A percentile compares a stretch with the other conserved stretches of the same genome.
Evolutionary conservation across 2,329 filamentous ascomycete species (phyloP).

Genomic region (Trichoderma oligosporum): DNA sequence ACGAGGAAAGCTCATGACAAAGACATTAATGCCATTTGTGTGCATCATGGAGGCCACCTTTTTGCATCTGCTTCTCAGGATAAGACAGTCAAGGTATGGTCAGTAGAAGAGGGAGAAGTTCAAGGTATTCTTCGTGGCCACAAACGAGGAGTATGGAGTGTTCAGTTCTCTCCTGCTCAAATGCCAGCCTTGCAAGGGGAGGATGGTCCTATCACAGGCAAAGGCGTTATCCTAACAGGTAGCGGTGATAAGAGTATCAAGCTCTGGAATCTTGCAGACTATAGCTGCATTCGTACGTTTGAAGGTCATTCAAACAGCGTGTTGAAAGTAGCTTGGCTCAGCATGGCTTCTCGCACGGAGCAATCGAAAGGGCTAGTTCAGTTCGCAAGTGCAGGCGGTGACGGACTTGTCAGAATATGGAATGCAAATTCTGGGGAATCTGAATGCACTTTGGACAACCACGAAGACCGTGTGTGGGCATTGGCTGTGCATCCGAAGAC

Average conservation of each 20-base stretch:
- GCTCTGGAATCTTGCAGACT: constrained; percentile 89
- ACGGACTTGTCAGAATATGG: constrained; percentile 96
- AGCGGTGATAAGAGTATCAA: constrained; percentile 96
- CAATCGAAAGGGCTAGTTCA: constrained; percentile 60
- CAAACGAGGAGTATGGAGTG: constrained; percentile 92
- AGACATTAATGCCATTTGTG: constrained; percentile 92
- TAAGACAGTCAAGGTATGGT: constrained; percentile 96
- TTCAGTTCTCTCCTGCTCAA: constrained; percentile 78
- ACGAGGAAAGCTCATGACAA: constrained; percentile 97
- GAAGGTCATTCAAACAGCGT: constrained; percentile 97
- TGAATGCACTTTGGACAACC: constrained; percentile 90
- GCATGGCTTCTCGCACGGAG: constrained; percentile 46
- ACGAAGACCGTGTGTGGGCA: constrained; percentile 93
- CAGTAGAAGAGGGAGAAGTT: constrained; percentile 80
- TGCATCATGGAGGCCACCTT: constrained; percentile 68
- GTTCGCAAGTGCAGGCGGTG: constrained; percentile 83
- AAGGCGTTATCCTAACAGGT: constrained; percentile 81
- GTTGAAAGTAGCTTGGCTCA: constrained; percentile 87
- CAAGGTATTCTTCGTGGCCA: constrained; percentile 90
- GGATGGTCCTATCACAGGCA: constrained; percentile 67
- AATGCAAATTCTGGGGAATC: constrained; percentile 80
- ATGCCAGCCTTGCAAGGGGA: constrained; percentile 71
- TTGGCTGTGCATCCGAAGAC: constrained; percentile 66
- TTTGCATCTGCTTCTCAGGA: constrained; percentile 98
- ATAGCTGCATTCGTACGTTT: constrained; percentile 87